Evolutionary conservation across 139 green algal species (phyloP).

Genomic region (Zygnema cylindricum): DNA sequence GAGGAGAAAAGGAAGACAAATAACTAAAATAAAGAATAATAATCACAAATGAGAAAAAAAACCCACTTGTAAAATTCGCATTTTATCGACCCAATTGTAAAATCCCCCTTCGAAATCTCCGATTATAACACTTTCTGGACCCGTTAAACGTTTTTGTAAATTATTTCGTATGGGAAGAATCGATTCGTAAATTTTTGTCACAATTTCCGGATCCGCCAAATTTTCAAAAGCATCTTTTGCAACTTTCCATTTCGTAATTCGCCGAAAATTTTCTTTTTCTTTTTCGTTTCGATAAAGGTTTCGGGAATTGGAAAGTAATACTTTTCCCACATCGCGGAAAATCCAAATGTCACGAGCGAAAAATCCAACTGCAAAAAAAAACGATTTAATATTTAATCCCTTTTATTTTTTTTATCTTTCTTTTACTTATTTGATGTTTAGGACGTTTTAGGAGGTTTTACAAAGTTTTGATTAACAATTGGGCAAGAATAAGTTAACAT

Average conservation of each 20-base stretch:
- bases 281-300: neutral
- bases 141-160: conserved; percentile 63
- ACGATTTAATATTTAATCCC: neutral
- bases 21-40: neutral
- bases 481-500: neutral
- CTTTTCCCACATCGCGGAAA: conserved; percentile 20
- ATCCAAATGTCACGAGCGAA: conserved; percentile 35
- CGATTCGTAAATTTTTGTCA: conserved; percentile 71
- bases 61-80: conserved; percentile 70
- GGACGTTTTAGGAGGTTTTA: neutral
- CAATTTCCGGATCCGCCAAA: conserved; percentile 64
- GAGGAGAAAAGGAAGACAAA: neutral
- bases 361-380: conserved; percentile 35
- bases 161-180: conserved; percentile 25
- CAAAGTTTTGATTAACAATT: neutral
- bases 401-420: too few relatives aligned
- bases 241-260: conserved; percentile 69
- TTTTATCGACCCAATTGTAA: conserved; percentile 74
- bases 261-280: too few relatives aligned
- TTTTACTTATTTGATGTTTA: neutral
- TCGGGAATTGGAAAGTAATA: neutral
- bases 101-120: conserved; percentile 60
- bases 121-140: conserved; percentile 66
- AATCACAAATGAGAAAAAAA: neutral
- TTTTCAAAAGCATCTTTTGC: conserved; percentile 77